Evolutionary conservation across 2,329 filamentous ascomycete genomes (phyloP), one percentile per base, ranked within the genome.

Genomic region (Anisogramma anomala): DNA sequence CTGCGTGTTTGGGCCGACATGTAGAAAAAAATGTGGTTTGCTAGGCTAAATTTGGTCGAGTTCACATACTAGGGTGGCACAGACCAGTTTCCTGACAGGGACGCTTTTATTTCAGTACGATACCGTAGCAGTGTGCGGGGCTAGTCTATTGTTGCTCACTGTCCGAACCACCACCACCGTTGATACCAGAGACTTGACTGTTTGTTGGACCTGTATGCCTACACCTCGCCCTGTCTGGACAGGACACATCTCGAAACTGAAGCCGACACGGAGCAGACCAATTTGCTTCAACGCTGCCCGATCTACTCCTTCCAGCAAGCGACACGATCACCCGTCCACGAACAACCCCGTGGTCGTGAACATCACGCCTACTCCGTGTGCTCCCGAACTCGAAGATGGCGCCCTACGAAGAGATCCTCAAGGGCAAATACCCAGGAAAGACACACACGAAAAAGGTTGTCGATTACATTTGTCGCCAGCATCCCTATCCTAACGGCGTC

Each of bases 391-490:
- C 19, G 64, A 50, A 59, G 68, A 48, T 48, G 46, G 46, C 46
- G 28, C 39, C 42, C 50, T 72, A 67, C 50, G 66, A 74, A 35
- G 57, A 63, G 22, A 62, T 79, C 48, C 64, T 81, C 46, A 63
- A 67, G 64, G 72, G 69, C 49, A 81, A 80, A 55, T 81, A 81
- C 59, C 91, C 91, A 18, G 89, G 83, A 53, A 96, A 95, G 67
- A 70, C 74, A 20, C 91, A 98, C 62, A 86, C 84, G 45, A 75
- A 75, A 52, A 79, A 82, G 47, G 88, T 96, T n/a, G 83, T 80
- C 43, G 76, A 85, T 45, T 82, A 80, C 59, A 79, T 96, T 49
- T 71, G 73, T 41, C 66, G 74, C 46, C 77, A 83, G 56, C 65
- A 78, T 30, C 76, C 82, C 23, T 69, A 75, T 48, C 69, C 69